Evolutionary conservation across 345 rosid species (phyloP).

Genomic region (Corymbia maculata): DNA sequence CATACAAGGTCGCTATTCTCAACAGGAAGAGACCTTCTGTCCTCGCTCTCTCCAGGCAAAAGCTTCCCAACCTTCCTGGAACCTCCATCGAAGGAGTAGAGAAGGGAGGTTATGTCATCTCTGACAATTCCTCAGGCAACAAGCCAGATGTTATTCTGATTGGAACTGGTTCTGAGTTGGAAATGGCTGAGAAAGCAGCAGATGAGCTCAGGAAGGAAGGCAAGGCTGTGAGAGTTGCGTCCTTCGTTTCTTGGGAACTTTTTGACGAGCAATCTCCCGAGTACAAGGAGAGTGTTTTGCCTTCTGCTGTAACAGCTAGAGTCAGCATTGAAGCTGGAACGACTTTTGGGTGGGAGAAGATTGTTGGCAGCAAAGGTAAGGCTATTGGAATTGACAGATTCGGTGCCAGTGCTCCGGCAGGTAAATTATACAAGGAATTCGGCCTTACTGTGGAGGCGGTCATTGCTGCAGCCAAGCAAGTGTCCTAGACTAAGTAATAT

Average conservation of each 20-base stretch:
- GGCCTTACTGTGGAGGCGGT: conserved; percentile 65
- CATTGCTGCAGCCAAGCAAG: conserved; percentile 52
- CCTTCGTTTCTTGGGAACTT: conserved; percentile 84
- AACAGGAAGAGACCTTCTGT: conserved; percentile 77
- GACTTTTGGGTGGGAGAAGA: conserved; percentile 81
- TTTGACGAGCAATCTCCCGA: conserved; percentile 62
- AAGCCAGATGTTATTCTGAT: conserved; percentile 87
- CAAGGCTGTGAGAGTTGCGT: conserved; percentile 79
- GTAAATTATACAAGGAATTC: conserved; percentile 66
- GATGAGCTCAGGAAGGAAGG: conserved; percentile 76
- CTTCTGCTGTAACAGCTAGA: conserved; percentile 59
- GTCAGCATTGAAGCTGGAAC: conserved; percentile 88
- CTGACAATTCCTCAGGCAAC: conserved; percentile 83
- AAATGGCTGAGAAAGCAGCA: conserved; percentile 74
- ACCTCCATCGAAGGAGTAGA: conserved; percentile 83
- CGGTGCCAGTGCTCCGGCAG: conserved; percentile 92
- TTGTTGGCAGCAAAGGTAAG: conserved; percentile 66
- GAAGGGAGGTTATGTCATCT: conserved; percentile 78
- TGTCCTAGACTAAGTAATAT: not conserved
- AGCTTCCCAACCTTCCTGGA: conserved; percentile 77
- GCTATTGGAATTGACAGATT: conserved; percentile 70
- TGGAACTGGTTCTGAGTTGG: conserved; percentile 93
- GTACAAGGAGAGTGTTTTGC: conserved; percentile 88
- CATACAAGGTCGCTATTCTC: conserved; percentile 70
- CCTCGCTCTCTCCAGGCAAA: conserved; percentile 86